Base-by-base conservation (phyloP, 768 basidiomycete species). In the Suillus americanus region DNA sequence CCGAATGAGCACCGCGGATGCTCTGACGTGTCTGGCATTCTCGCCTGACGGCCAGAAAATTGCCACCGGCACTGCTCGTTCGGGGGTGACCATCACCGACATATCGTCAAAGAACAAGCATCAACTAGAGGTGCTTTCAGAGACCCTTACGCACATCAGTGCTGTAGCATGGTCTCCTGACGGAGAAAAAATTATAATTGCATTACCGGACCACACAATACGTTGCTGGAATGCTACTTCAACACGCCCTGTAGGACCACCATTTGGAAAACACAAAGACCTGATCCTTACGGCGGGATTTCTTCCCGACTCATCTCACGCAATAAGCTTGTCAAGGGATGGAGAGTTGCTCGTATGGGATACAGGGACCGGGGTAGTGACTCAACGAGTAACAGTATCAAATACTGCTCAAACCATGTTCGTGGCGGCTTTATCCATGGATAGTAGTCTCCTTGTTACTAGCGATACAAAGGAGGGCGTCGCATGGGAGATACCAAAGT, bases 101-200 rank as follows among this genome's bases (percentile, higher is more conserved):
- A 28, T 40, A 12, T 59, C 12, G 18, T 28, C 56, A 18, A 25
- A 41, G 56, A 59, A 5, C 56, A 20, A 13, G 25, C 10, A 38
- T 2, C 37, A 28, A 12, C 18, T 59, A 35, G 25, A 28, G 3
- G 41, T 40, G 38, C 37, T 38, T 38, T 37, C 37, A 9, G 38
- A 28, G 3, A 2, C 25, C 18, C 38, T 41, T 16, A 3, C 18
- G 25, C 56, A 40, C 4, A 25, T 20, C 1, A 40, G 25, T 12
- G 30, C 69, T 56, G 71, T 75, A 38, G 74, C 74, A 7, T 74
- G 73, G 68, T 73, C 76, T 0, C 74, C 74, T 20, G 64, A 74
- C 51, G 71, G 72, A 45, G 62, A 66, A 10, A 67, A 51, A 41
- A 67, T 76, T 16, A 76, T 73, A 35, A 74, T 69, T 8, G 75